Evolutionary conservation across 805 yeast genomes (phyloP).

Genomic region (Ogataea pignaliae): DNA sequence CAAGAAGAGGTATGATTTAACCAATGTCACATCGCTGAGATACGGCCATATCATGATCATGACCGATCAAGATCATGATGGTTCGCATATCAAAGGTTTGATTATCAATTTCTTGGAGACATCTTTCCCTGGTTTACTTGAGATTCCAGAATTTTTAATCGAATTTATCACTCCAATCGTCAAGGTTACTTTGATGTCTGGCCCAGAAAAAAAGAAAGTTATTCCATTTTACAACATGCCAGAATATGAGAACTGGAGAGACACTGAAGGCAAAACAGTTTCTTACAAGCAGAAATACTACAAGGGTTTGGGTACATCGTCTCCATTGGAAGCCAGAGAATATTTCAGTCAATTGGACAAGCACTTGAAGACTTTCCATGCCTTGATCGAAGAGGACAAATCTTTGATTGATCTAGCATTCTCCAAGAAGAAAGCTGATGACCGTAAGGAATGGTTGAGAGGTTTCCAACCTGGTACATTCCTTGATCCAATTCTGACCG

Average conservation of each 20-base stretch:
- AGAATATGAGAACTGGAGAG: conserved; percentile 92
- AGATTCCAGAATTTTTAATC: conserved; percentile 84
- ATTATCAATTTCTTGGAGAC: conserved; percentile 89
- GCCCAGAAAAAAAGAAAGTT: conserved; percentile 45
- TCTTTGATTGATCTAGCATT: conserved; percentile 85
- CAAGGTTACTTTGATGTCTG: conserved; percentile 73
- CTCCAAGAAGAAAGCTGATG: conserved; percentile 92
- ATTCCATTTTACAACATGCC: conserved; percentile 92
- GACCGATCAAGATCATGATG: conserved; percentile 99
- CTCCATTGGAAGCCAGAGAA: conserved; percentile 75
- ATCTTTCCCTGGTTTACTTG: conserved; percentile 88
- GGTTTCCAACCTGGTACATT: conserved; percentile 89
- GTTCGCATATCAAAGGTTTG: conserved; percentile 94
- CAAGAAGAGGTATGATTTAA: conserved; percentile 64
- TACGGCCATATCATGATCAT: conserved; percentile 97
- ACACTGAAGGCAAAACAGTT: conserved; percentile 64
- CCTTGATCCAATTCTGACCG: conserved; percentile 68
- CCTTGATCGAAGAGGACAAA: conserved; percentile 73
- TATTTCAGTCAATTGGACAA: conserved; percentile 81
- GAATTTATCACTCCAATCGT: conserved; percentile 97
- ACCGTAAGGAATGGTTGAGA: conserved; percentile 94
- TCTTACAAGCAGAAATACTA: conserved; percentile 93
- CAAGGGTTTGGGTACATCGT: conserved; percentile 97
- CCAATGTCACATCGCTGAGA: conserved; percentile 67
- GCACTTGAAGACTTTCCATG: conserved; percentile 82